Conservation (phyloP, 805 yeast species). For the Candida lessepsii region DNA sequence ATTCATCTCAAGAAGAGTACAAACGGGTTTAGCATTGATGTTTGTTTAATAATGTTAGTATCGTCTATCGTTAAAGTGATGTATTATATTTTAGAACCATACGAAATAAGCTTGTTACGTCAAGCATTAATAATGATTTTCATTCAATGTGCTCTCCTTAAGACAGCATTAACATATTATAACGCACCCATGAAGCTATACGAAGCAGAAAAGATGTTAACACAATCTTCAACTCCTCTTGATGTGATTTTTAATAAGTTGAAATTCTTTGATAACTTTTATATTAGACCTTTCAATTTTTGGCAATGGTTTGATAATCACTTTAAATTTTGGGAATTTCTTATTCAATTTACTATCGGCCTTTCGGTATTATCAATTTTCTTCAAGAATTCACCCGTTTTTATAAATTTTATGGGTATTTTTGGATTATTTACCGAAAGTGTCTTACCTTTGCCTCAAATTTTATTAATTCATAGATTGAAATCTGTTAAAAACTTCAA, state of each 20-base stretch:
- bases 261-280: conserved; percentile 65
- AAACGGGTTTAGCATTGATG: conserved; percentile 84
- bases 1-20: conserved; percentile 65
- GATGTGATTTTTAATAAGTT: conserved; percentile 28
- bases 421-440: conserved; percentile 71
- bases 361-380: conserved; percentile 43
- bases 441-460: conserved; percentile 73
- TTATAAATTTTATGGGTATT: conserved; percentile 55
- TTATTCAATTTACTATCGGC: conserved; percentile 43
- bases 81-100: conserved; percentile 77
- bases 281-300: conserved; percentile 57
- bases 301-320: conserved; percentile 82
- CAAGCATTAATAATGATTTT: conserved; percentile 85
- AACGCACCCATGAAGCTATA: conserved; percentile 32
- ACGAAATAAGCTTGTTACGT: conserved; percentile 71
- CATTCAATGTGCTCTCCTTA: conserved; percentile 66
- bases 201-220: conserved; percentile 25
- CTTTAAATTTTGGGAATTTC: conserved; percentile 58
- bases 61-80: conserved; percentile 71
- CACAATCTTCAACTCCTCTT: conserved; percentile 17
- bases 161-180: conserved; percentile 60
- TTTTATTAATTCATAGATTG: conserved; percentile 62
- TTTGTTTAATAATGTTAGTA: conserved; percentile 86
- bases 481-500: conserved; percentile 78
- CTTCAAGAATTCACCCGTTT: conserved; percentile 34